phyloP scores from a whole-genome alignment of 768 basidiomycete genomes.

The Rhodocollybia butyracea region DNA sequence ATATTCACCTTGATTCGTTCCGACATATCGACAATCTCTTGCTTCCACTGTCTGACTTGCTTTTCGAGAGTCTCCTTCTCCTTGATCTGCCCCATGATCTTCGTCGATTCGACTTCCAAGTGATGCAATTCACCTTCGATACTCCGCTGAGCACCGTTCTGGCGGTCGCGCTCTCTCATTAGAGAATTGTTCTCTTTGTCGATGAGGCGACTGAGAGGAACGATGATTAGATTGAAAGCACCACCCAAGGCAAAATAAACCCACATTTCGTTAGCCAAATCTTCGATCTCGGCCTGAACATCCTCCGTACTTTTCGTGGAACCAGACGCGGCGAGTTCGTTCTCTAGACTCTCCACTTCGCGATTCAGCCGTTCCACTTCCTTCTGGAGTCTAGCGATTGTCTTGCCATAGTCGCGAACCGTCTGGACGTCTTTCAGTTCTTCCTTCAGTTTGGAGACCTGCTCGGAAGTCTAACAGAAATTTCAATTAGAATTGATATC shows the following conservation, averaged over 20 bases:
- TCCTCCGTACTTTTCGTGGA: conserved; percentile 82
- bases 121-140: conserved; percentile 60
- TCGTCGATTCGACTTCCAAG: conserved; percentile 59
- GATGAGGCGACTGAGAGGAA: conserved; percentile 48
- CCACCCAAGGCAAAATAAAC: conserved; percentile 18
- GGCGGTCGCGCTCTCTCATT: conserved; percentile 59
- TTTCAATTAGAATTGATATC: conserved; percentile 1
- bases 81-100: conserved; percentile 52
- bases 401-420: conserved; percentile 60
- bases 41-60: conserved; percentile 53
- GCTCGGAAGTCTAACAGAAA: conserved; percentile 43
- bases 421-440: conserved; percentile 57
- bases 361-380: conserved; percentile 57
- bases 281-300: conserved; percentile 74
- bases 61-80: conserved; percentile 57
- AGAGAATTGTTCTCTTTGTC: conserved; percentile 63
- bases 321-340: conserved; percentile 66
- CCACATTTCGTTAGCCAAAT: conserved; percentile 63
- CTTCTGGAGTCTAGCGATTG: conserved; percentile 54
- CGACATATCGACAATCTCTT: conserved; percentile 46
- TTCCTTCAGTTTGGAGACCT: conserved; percentile 47
- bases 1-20: conserved; percentile 49
- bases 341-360: conserved; percentile 65
- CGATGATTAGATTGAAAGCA: background rate
- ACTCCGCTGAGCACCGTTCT: conserved; percentile 45